A percentile compares a stretch with the other conserved stretches of the same genome.
Conservation (phyloP, 2,329 filamentous ascomycete genomes). For the Periglandula ipomoeae region DNA sequence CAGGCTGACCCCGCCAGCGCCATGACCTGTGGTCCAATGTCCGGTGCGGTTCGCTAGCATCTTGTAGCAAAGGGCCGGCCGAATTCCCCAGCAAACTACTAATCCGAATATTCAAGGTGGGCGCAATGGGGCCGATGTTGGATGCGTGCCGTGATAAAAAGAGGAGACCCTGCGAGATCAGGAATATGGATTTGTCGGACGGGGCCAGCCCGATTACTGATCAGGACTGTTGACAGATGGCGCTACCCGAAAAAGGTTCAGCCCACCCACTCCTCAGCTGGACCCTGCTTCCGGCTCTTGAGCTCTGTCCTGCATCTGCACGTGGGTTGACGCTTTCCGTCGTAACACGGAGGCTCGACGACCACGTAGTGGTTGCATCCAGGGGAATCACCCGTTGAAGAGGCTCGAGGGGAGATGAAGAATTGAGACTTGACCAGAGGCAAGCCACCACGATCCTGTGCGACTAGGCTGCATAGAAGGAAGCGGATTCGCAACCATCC, state of each 20-base stretch:
- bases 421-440: too few relatives aligned
- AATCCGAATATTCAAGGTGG: conserved; percentile 1
- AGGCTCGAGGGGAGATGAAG: too few relatives aligned
- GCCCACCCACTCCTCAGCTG: neutral
- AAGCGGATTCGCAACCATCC: too few relatives aligned
- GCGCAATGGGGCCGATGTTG: neutral
- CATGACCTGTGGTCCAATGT: neutral
- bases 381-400: neutral
- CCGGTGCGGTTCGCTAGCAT: neutral
- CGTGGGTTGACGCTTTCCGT: neutral
- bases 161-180: neutral
- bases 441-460: too few relatives aligned
- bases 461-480: too few relatives aligned
- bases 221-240: neutral
- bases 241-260: neutral
- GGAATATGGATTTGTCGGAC: neutral
- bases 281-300: neutral
- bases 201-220: neutral
- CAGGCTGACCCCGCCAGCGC: neutral
- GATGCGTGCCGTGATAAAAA: neutral
- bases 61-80: neutral
- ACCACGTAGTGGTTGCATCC: neutral
- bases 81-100: neutral
- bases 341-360: neutral
- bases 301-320: too few relatives aligned